Base-by-base conservation (phyloP, 1,139 yeast species). In the Sugiyamaella castrensis region DNA sequence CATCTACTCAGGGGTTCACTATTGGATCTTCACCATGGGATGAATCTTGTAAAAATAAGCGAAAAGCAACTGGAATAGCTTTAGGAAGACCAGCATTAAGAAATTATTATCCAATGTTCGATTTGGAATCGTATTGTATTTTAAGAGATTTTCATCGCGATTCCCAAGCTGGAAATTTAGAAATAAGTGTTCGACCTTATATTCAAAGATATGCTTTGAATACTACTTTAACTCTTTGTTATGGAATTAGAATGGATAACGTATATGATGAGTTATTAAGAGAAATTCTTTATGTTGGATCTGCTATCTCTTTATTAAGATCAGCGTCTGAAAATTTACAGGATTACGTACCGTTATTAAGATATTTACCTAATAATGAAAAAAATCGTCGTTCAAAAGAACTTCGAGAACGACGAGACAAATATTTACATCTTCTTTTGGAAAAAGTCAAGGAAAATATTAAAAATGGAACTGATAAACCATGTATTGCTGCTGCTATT, bases 21-120 rank as follows among this genome's bases (percentile, higher is more conserved):
- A 72, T 83, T 27, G 89, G 89, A 0, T 80, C 87, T 0, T 82
- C 87, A 0, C 88, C 89, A 1, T 75, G 73, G 55, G 78, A 84
- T 7, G 67, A 65, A 1, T 71, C 81, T 1, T 82, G 72, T 58
- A 69, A 71, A 53, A 68, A 65, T 44, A 74, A 77, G 61, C 75
- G 81, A 57, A 82, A 80, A 60, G 71, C 73, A 11, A 66, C 81
- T 34, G 71, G 81, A 0, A 70, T 70, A 53, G 67, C 71, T 9
- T 66, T 81, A 52, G 77, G 75, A 53, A 70, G 61, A 19, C 57
- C 59, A 26, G 59, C 54, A 8, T 41, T 57, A 44, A 37, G 57
- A 32, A 55, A 53, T 3, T 62, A 70, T 46, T 62, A 70, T 12
- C 55, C 54, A 0, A 59, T 75, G 40, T 65, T 82, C 32, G 76